A percentile compares a stretch with the other conserved stretches of the same genome.
Conservation (phyloP, 2,329 filamentous ascomycete species). For the Harringtonia aguacate region DNA sequence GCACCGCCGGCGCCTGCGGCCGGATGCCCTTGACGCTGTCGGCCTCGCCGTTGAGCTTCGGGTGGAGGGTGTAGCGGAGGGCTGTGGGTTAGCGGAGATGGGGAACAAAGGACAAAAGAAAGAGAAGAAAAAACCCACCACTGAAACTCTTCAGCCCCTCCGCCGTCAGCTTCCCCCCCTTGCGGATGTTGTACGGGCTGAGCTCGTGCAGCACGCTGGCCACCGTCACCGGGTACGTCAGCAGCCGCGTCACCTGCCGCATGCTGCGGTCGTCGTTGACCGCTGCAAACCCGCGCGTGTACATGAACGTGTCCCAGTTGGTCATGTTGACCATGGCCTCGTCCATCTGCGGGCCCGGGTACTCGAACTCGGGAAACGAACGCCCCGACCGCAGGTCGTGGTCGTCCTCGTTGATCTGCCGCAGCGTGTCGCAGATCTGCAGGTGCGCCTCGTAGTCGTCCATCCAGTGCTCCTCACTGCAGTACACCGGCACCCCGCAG, state of each 20-base stretch:
- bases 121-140: too few species aligned
- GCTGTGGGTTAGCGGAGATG: too few species aligned
- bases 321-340: constrained; percentile 94
- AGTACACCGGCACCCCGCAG: constrained; percentile 88
- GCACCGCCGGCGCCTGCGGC: constrained; percentile 75
- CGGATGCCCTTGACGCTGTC: constrained; percentile 67
- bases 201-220: constrained; percentile 88
- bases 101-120: too few species aligned
- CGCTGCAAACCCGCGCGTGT: constrained; percentile 82
- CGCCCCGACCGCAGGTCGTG: constrained; percentile 87
- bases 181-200: constrained; percentile 78
- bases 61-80: constrained; percentile 86
- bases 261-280: constrained; percentile 85
- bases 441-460: constrained; percentile 91
- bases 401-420: constrained; percentile 95
- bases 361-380: constrained; percentile 88
- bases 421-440: constrained; percentile 81
- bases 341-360: constrained; percentile 80
- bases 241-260: constrained; percentile 81
- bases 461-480: constrained; percentile 89
- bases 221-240: constrained; percentile 90
- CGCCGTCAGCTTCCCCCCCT: constrained; percentile 63
- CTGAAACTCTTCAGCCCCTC: constrained; percentile 92
- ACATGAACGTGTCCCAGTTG: constrained; percentile 96
- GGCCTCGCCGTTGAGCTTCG: constrained; percentile 67